Percentiles rank a stretch among this genome's conserved stretches.
Evolutionary conservation across 768 basidiomycete genomes (phyloP).

Genomic region (Chalciporus piperatus): DNA sequence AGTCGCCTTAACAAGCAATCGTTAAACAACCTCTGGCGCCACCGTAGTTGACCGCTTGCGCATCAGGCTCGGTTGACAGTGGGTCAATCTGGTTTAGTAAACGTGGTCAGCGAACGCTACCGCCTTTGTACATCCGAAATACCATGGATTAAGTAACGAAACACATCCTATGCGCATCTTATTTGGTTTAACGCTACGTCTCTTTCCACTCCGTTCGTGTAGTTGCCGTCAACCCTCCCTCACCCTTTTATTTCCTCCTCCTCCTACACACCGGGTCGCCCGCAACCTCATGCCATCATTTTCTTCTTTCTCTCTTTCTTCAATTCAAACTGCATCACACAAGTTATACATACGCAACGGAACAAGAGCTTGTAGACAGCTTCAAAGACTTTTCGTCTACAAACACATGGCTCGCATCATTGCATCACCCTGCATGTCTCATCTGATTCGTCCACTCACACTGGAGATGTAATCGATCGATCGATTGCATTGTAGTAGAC

Average conservation of each 20-base stretch:
- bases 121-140: not conserved
- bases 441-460: not conserved
- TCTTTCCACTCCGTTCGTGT: not conserved
- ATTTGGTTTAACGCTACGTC: not conserved
- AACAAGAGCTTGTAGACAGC: not conserved
- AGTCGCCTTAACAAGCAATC: constrained; percentile 47
- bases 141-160: not conserved
- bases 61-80: not conserved
- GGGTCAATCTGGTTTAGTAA: not conserved
- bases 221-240: not conserved
- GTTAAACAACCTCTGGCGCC: constrained; percentile 9
- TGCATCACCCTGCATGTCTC: not conserved
- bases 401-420: not conserved
- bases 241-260: not conserved
- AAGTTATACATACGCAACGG: not conserved
- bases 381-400: not conserved
- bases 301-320: not conserved
- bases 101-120: not conserved
- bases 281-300: not conserved
- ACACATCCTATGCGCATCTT: not conserved
- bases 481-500: too few relatives aligned
- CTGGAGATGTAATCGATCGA: too few relatives aligned
- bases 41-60: not conserved
- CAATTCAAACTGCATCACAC: not conserved
- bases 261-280: not conserved